Evolutionary conservation across 331 rosid genomes (phyloP).

Genomic region (Pyrus hybrid): DNA sequence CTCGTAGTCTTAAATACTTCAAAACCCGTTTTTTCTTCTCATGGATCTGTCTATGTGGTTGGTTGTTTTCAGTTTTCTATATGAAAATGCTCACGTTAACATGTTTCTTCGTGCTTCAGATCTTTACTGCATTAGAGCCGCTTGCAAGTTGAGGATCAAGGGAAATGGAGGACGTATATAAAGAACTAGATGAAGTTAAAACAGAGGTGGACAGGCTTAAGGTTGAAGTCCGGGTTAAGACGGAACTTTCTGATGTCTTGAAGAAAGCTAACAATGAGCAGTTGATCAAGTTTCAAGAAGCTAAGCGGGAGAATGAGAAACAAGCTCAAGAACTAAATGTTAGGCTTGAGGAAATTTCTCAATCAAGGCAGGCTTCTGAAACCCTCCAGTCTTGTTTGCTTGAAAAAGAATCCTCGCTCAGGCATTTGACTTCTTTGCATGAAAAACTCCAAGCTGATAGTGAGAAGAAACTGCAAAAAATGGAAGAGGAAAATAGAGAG

Average conservation of each 20-base stretch:
- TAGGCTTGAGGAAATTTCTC: constrained; percentile 39
- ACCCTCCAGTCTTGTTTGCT: constrained; percentile 36
- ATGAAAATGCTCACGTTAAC: neutral
- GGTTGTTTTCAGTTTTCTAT: neutral
- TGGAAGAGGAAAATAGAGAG: constrained; percentile 41
- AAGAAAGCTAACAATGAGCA: constrained; percentile 31
- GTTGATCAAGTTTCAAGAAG: constrained; percentile 37
- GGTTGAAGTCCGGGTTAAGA: constrained; percentile 31
- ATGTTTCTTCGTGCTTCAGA: neutral
- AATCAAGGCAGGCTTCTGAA: constrained; percentile 24
- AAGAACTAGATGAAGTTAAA: constrained; percentile 40
- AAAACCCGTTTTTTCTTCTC: neutral
- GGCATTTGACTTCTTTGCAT: constrained; percentile 31
- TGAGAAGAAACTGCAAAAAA: constrained; percentile 26
- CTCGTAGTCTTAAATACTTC: too few relatives aligned
- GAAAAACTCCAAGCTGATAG: constrained; percentile 29
- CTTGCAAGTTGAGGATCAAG: neutral
- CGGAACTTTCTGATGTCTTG: constrained; percentile 25
- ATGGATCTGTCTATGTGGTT: neutral
- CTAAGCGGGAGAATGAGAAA: constrained; percentile 29
- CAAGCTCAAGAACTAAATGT: constrained; percentile 31
- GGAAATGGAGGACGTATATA: constrained; percentile 27
- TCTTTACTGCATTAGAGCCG: constrained; percentile 3
- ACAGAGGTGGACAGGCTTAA: constrained; percentile 41
- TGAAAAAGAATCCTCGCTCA: constrained; percentile 30